Base-by-base conservation (phyloP, 371 early-diverging fungal species). In the Lichtheimia ornata region DNA sequence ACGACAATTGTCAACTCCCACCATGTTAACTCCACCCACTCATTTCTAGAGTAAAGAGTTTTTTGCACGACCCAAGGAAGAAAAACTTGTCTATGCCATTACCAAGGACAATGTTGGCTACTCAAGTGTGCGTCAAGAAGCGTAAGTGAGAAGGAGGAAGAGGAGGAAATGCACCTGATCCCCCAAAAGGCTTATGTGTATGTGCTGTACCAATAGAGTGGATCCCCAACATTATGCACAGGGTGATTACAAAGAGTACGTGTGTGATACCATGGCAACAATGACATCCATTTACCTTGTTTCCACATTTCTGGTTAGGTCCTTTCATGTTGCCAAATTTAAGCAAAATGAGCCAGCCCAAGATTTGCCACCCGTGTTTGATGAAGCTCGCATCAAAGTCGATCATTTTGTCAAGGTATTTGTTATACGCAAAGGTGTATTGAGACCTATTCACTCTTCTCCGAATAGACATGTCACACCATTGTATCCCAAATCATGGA, bases 221-320 rank as follows among this genome's bases (percentile, higher is more conserved):
- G 74, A 82, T 55, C 73, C 78, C 50, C 66, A 66, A 53, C 65
- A 70, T 28, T 73, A 73, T 58, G 68, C 59, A 15, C 56, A 65
- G 14, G 81, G 81, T 4, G 82, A 82, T 63, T 56, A 69, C 63
- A 82, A 82, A 69, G 82, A 82, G 79, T 79, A 72, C 57, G 62
- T 27, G 5, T 28, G 35, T 35, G 35, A 35, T 9, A 35, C 35
- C 35, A 35, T 9, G 0, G 2, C 11, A 35, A 35, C 35, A 35
- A 30, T 40, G 13, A 15, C 17, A 20, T 6, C 35, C 11, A 11
- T 35, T 35, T 35, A 35, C 0, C 35, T 35, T 9, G 5, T 35
- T 35, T 4, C 35, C 35, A 9, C 35, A 35, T 11, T 35, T 35
- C 2, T 35, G 35, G 25, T 9, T 59, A 83, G 82, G 47, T 69